Evolutionary conservation across 768 basidiomycete genomes (phyloP).

Genomic region (Sporobolomyces pararoseus): DNA sequence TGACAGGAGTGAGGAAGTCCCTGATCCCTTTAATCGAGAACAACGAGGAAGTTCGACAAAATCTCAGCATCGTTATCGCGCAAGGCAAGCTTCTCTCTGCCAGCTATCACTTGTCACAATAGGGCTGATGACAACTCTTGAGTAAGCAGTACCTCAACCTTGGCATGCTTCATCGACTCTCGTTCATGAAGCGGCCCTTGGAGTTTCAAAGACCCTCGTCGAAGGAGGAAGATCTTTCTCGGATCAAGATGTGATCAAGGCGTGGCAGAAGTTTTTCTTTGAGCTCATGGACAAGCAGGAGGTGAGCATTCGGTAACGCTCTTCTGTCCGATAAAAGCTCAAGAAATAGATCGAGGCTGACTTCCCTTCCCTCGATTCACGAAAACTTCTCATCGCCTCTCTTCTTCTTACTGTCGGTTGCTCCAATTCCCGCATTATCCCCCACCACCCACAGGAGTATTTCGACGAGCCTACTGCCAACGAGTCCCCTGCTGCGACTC

Average conservation of each 20-base stretch:
- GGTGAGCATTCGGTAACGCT: no score
- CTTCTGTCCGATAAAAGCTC: no score
- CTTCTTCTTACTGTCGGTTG: no score
- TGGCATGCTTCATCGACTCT: conserved; percentile 37
- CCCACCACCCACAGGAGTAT: conserved; percentile 11
- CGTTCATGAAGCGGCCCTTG: conserved; percentile 40
- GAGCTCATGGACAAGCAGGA: conserved; percentile 36
- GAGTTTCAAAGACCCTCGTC: conserved; percentile 16
- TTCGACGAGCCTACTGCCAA: conserved; percentile 30
- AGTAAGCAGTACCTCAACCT: conserved; percentile 26
- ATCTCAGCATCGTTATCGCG: conserved; percentile 30
- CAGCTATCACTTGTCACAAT: background rate
- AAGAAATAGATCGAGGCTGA: no score
- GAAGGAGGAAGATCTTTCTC: conserved; percentile 7
- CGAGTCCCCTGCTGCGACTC: conserved; percentile 35
- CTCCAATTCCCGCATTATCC: background rate
- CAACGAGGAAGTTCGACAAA: background rate
- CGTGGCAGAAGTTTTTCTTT: conserved; percentile 25
- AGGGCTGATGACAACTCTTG: conserved; percentile 2
- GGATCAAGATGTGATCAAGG: conserved; percentile 1
- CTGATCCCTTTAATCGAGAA: conserved; percentile 29
- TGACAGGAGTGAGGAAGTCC: conserved; percentile 13
- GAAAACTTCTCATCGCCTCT: no score
- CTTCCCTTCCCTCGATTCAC: no score
- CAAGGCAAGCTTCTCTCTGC: background rate